A percentile compares a stretch with the other conserved stretches of the same genome.
These are phyloP conservation scores for Yarrowia deformans DNA, from an alignment of 805 yeast genomes.

Conservation along the genomic window DNA sequence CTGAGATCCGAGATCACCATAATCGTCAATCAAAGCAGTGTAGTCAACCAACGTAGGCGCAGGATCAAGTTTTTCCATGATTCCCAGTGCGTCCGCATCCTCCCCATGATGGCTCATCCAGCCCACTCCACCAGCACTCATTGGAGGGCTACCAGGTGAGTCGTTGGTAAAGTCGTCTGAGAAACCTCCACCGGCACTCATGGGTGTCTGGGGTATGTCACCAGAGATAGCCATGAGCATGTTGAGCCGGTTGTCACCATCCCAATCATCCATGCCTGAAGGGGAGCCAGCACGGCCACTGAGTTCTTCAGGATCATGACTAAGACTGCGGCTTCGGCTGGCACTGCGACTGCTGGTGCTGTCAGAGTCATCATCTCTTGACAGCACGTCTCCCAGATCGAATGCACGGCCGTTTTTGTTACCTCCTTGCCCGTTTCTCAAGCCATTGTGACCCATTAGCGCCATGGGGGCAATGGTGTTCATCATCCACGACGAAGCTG, in stretches of 20 bases:
- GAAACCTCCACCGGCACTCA: slow-evolving; percentile 1
- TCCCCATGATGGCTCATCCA: slow-evolving; percentile 26
- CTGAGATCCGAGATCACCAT: slow-evolving; percentile 2
- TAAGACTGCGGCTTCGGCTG: slow-evolving; percentile 8
- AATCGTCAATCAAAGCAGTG: slow-evolving; percentile 26
- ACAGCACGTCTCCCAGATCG: slow-evolving; percentile 14
- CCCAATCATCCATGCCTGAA: slow-evolving; percentile 25
- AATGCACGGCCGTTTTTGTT: background rate
- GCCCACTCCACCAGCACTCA: slow-evolving; percentile 16
- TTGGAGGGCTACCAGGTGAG: slow-evolving; percentile 25
- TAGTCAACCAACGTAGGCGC: slow-evolving; percentile 25
- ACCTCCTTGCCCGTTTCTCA: slow-evolving; percentile 7
- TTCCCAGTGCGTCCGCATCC: background rate
- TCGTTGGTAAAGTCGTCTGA: background rate
- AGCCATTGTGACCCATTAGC: slow-evolving; percentile 7
- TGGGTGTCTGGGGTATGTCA: slow-evolving; percentile 14
- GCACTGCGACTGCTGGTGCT: slow-evolving; percentile 27
- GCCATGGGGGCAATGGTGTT: slow-evolving; percentile 17
- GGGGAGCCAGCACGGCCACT: slow-evolving; percentile 4
- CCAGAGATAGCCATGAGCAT: slow-evolving; percentile 19
- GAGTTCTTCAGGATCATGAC: background rate
- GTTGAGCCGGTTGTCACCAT: slow-evolving; percentile 28
- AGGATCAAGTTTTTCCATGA: background rate
- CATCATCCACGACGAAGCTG: slow-evolving; percentile 36
- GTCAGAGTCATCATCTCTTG: slow-evolving; percentile 14